phyloP scores from a whole-genome alignment of 2,329 filamentous ascomycete species.

The Ophiocordyceps polyrhachis-furcata region DNA sequence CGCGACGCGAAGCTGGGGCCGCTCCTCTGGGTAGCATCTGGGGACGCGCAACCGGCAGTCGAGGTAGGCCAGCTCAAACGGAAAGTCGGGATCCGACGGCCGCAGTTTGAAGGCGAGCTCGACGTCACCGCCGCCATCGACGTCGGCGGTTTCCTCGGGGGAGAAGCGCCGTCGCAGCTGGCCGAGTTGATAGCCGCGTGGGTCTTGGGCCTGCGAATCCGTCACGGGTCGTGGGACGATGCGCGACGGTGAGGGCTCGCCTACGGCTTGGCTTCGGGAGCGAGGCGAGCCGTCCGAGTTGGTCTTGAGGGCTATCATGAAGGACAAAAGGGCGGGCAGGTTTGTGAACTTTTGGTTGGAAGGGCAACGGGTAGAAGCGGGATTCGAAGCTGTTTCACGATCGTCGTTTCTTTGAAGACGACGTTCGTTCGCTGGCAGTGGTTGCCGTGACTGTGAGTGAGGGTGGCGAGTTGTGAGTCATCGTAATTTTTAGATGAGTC shows the following conservation, averaged over 20 bases:
- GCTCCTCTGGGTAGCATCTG: constrained; percentile 36
- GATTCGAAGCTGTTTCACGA: background rate
- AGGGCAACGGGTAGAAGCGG: no score
- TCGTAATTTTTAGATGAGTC: background rate
- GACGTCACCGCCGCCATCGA: constrained; percentile 24
- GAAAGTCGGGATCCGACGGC: constrained; percentile 70
- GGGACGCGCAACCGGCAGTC: constrained; percentile 52
- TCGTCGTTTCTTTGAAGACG: no score
- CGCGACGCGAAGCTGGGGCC: constrained; percentile 40
- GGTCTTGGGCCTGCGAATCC: constrained; percentile 43
- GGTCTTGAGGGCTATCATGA: constrained; percentile 22
- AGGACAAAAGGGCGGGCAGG: no score
- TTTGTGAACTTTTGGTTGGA: no score
- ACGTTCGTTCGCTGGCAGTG: no score
- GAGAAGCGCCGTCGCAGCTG: constrained; percentile 53
- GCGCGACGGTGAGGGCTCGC: constrained; percentile 23
- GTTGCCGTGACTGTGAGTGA: no score
- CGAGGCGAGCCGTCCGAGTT: constrained; percentile 11
- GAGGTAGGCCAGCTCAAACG: constrained; percentile 53
- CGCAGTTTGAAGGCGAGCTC: constrained; percentile 44
- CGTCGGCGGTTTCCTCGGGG: constrained; percentile 22
- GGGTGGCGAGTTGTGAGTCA: background rate
- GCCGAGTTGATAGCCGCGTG: constrained; percentile 54
- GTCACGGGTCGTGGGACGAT: constrained; percentile 49
- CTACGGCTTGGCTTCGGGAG: constrained; percentile 26